Conservation (phyloP, 257 asterid species). For the Echites panduratus region DNA sequence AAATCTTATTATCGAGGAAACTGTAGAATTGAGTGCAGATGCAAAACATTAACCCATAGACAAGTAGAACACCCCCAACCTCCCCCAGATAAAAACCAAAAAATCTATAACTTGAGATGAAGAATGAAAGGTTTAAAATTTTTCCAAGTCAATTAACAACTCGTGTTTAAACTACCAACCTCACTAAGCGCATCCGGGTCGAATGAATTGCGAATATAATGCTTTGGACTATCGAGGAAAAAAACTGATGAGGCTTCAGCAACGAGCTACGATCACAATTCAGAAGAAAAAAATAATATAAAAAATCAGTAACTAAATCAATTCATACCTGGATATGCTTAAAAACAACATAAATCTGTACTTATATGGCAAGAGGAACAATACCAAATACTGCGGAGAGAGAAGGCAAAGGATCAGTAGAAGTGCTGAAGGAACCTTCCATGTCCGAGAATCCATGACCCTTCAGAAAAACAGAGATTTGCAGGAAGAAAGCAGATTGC, state of each 20-base stretch:
- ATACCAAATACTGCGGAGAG: conserved; percentile 36
- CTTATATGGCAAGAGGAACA: not conserved
- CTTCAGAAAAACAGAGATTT: not conserved
- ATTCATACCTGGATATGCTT: conserved; percentile 19
- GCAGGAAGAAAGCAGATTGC: not conserved
- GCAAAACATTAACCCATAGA: too few species aligned
- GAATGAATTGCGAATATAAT: conserved; percentile 48
- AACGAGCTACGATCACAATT: conserved; percentile 31
- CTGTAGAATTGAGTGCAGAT: not conserved
- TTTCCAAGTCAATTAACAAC: not conserved
- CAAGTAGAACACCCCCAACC: too few species aligned
- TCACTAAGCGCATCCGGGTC: conserved; percentile 30
- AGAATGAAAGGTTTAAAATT: too few species aligned
- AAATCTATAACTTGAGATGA: not conserved
- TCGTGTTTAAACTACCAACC: conserved; percentile 33
- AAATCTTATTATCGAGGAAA: not conserved
- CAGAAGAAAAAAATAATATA: not conserved
- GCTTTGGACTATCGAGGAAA: conserved; percentile 55
- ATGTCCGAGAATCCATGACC: conserved; percentile 3
- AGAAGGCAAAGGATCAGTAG: conserved; percentile 31
- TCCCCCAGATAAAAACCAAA: not conserved
- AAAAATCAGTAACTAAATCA: not conserved
- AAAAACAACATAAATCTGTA: not conserved
- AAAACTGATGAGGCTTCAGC: conserved; percentile 51
- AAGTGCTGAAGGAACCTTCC: conserved; percentile 7